phyloP scores from a whole-genome alignment of 2,329 filamentous ascomycete genomes.

The Monosporascus ibericus region DNA sequence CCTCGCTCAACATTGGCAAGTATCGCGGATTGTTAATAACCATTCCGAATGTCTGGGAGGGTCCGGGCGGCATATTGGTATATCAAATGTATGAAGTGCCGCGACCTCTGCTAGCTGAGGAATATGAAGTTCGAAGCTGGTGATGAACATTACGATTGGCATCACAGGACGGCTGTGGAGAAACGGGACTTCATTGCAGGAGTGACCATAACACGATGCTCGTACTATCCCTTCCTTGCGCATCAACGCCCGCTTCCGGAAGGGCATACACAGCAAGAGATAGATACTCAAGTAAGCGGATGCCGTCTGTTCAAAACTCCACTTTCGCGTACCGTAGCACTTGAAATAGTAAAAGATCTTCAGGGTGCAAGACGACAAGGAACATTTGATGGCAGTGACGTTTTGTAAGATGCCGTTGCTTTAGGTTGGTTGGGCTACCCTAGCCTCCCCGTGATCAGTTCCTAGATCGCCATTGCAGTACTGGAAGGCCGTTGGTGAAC shows the following conservation, averaged over 20 bases:
- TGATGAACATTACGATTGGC: not conserved
- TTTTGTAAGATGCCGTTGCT: not conserved
- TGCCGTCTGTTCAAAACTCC: not conserved
- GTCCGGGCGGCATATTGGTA: too few relatives aligned
- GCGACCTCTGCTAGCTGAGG: not conserved
- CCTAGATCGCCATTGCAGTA: not conserved
- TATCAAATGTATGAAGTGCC: too few relatives aligned
- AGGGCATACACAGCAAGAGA: not conserved
- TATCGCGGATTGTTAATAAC: too few relatives aligned
- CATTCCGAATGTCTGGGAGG: too few relatives aligned
- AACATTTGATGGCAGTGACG: not conserved
- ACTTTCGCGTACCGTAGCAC: not conserved
- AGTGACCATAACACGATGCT: not conserved
- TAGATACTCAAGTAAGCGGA: not conserved
- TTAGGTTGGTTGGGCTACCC: not conserved
- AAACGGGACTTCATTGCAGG: not conserved
- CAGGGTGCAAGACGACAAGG: not conserved
- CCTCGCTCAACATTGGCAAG: too few relatives aligned
- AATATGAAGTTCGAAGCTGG: not conserved
- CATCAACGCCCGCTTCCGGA: not conserved
- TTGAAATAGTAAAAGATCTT: not conserved
- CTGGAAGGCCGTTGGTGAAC: not conserved
- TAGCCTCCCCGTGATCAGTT: not conserved
- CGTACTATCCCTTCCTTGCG: not conserved
- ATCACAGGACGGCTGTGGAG: not conserved